phyloP scores from a whole-genome alignment of 164 flowering plant genomes.

The Saururus chinensis region DNA sequence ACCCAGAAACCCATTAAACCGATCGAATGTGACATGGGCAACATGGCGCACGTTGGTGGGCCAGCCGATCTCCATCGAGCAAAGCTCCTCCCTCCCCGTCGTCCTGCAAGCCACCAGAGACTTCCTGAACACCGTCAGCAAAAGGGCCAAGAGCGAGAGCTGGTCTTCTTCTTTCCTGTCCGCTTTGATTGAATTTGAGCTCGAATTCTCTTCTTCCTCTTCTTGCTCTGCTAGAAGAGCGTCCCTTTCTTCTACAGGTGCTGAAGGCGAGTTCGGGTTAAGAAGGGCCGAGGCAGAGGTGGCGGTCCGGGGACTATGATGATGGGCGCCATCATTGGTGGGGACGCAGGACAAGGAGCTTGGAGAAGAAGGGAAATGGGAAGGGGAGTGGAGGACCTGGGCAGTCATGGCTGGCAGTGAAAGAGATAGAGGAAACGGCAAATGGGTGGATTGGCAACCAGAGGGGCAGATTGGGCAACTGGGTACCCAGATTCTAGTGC shows the following conservation, averaged over 20 bases:
- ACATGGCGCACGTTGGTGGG: slow-evolving; percentile 86
- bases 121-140: slow-evolving; percentile 60
- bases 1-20: slow-evolving; percentile 88
- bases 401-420: slow-evolving; percentile 33
- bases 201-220: slow-evolving; percentile 3
- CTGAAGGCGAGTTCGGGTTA: slow-evolving; percentile 10
- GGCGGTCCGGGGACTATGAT: too few species aligned
- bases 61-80: slow-evolving; percentile 84
- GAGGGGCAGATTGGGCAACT: too few species aligned
- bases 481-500: neutral
- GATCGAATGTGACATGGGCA: slow-evolving; percentile 91
- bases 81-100: slow-evolving; percentile 25
- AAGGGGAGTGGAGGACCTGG: slow-evolving; percentile 40
- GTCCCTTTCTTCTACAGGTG: slow-evolving; percentile 9
- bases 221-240: neutral
- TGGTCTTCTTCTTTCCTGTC: slow-evolving; percentile 25
- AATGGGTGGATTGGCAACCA: too few species aligned
- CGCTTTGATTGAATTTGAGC: slow-evolving; percentile 1
- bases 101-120: slow-evolving; percentile 54
- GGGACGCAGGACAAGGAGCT: slow-evolving; percentile 19
- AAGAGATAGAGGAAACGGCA: too few species aligned
- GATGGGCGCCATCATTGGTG: slow-evolving; percentile 11
- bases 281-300: slow-evolving; percentile 8
- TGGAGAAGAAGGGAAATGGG: slow-evolving; percentile 32
- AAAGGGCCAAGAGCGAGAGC: slow-evolving; percentile 59